phyloP scores from a whole-genome alignment of 148 eudicot species.

The Rhododendron williamsianum region DNA sequence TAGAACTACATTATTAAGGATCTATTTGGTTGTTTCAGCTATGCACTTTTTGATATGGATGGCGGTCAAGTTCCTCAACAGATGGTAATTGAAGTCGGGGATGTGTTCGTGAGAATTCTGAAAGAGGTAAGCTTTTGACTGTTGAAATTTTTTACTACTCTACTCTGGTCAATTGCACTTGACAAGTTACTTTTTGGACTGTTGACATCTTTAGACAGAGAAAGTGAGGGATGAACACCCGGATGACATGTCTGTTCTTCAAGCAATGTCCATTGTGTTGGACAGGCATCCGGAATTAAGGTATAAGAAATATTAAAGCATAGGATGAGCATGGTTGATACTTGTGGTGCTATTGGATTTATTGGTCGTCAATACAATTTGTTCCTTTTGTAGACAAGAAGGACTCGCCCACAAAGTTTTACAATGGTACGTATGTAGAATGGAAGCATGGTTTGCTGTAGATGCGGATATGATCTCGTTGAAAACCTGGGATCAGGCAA shows the following conservation, averaged over 20 bases:
- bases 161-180: neutral
- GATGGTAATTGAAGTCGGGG: conserved; percentile 85
- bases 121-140: conserved; percentile 48
- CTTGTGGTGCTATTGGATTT: neutral
- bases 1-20: conserved; percentile 17
- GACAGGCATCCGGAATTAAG: conserved; percentile 77
- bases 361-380: neutral
- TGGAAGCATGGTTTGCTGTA: conserved; percentile 99
- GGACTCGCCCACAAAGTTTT: conserved; percentile 88
- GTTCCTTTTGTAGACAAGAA: conserved; percentile 51
- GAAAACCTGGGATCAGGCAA: conserved; percentile 95
- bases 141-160: neutral
- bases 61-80: conserved; percentile 77
- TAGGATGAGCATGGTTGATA: neutral
- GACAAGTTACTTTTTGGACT: conserved; percentile 13
- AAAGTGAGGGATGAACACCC: conserved; percentile 72
- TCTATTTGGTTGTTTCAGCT: conserved; percentile 46
- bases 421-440: conserved; percentile 92
- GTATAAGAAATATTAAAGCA: conserved; percentile 30
- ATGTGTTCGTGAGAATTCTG: conserved; percentile 63
- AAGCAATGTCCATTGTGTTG: conserved; percentile 81
- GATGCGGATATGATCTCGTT: conserved; percentile 97
- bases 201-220: conserved; percentile 51
- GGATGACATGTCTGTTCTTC: conserved; percentile 78
- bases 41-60: conserved; percentile 66